Evolutionary conservation across 345 rosid species (phyloP), one percentile per base, ranked within the genome.

Genomic region (Dipteronia dyeriana): DNA sequence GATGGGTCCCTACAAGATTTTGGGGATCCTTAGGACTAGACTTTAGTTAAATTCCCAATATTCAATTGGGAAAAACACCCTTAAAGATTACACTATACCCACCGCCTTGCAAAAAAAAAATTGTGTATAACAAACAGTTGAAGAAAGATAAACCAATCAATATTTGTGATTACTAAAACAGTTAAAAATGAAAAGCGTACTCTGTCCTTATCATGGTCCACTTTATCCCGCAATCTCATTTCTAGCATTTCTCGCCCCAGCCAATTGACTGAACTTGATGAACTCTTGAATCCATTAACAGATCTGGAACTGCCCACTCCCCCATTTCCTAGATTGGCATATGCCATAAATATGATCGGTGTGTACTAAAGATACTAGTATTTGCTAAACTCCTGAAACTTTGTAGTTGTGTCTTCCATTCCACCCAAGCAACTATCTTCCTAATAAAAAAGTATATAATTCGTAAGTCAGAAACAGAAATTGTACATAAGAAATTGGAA

Each of bases 241-340:
- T 92, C 98, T 53, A 87, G 92, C 94, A 95, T 91, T 82, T 93
- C 99, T 81, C 97, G 89, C 29, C 96, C 95, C 76, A 95, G 89
- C 98, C 97, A 93, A 79, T 95, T 98, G 39, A 95, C 91, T 0
- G 98, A 95, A 85, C 96, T 92, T 19, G 98, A 92, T 43, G 99
- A 92, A 79, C 85, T 87, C 85, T 92, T 95, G 78, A 86, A 87
- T 62, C 88, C 98, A 87, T 93, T 94, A 79, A 82, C 84, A 25
- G 97, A 90, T 85, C 97, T 95, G 59, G 98, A 95, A 84, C 93
- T 95, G 79, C 99, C 99, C 70, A 90, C 98, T 57, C 96, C 96
- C 69, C 97, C 98, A 80, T 95, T 90, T 56, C 97, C 97, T 63
- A 90, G 71, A 84, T 91, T 90, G 75, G 97, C 93, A 75, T 96